Evolutionary conservation across 768 basidiomycete species (phyloP).

Genomic region (Naganishia friedmannii): DNA sequence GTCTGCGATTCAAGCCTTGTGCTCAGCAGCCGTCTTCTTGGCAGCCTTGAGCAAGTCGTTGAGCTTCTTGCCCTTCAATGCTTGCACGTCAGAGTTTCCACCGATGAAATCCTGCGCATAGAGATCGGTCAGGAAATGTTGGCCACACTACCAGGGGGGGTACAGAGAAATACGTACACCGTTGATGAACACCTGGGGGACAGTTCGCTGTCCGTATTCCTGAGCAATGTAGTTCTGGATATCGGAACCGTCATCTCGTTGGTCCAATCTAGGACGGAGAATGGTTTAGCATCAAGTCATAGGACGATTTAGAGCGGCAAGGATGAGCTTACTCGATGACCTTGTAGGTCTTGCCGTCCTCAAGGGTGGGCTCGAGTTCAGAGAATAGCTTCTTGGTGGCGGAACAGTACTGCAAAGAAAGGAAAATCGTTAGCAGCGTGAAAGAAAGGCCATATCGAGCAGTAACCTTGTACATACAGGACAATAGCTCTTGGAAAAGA

Average conservation of each 20-base stretch:
- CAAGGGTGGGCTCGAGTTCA: constrained; percentile 33
- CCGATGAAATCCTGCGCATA: constrained; percentile 52
- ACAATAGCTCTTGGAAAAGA: constrained; percentile 49
- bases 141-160: too few species aligned
- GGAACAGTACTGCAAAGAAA: constrained; percentile 27
- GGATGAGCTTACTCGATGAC: constrained; percentile 31
- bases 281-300: not conserved
- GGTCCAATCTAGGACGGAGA: constrained; percentile 39
- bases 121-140: too few species aligned
- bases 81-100: constrained; percentile 47
- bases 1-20: constrained; percentile 21
- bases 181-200: constrained; percentile 50
- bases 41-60: constrained; percentile 23
- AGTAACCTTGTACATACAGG: constrained; percentile 39
- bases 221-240: constrained; percentile 48
- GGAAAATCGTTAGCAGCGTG: not conserved
- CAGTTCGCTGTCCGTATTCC: constrained; percentile 48
- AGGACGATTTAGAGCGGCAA: not conserved
- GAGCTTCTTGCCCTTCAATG: constrained; percentile 27
- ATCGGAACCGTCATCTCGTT: constrained; percentile 45
- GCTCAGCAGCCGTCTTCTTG: constrained; percentile 7
- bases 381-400: constrained; percentile 31
- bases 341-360: constrained; percentile 38
- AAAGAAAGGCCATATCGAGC: not conserved
- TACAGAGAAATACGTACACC: not conserved